Evolutionary conservation across 495 filamentous ascomycete species (phyloP).

Genomic region (Filosporella fistucella): DNA sequence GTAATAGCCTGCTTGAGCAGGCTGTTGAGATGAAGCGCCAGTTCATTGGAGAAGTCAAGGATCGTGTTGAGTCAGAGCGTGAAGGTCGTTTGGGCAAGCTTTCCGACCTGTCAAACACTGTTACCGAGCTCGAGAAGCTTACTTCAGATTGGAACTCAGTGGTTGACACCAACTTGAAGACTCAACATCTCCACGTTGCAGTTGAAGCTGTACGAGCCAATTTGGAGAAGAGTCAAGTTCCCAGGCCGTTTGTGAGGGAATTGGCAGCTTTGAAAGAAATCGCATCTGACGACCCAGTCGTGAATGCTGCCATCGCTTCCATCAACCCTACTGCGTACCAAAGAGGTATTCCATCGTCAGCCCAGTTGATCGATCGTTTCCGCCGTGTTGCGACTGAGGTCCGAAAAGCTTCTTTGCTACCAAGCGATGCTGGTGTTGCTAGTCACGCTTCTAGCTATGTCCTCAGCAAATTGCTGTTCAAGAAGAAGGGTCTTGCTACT

Average conservation of each 20-base stretch:
- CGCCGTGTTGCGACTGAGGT: slow-evolving; percentile 90
- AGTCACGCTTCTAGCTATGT: slow-evolving; percentile 85
- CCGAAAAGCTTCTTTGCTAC: slow-evolving; percentile 85
- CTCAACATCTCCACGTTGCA: slow-evolving; percentile 91
- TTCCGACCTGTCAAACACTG: slow-evolving; percentile 66
- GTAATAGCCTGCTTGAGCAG: slow-evolving; percentile 88
- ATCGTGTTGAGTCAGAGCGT: slow-evolving; percentile 84
- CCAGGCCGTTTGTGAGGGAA: slow-evolving; percentile 83
- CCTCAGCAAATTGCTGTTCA: slow-evolving; percentile 89
- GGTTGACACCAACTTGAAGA: slow-evolving; percentile 82
- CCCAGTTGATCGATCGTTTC: slow-evolving; percentile 92
- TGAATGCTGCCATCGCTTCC: slow-evolving; percentile 85
- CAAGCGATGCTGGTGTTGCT: slow-evolving; percentile 89
- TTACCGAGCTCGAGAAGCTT: slow-evolving; percentile 78
- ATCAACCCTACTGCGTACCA: slow-evolving; percentile 95
- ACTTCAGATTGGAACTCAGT: slow-evolving; percentile 82
- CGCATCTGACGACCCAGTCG: slow-evolving; percentile 72
- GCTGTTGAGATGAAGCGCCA: slow-evolving; percentile 80
- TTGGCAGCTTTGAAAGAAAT: slow-evolving; percentile 92
- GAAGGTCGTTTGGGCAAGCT: slow-evolving; percentile 82
- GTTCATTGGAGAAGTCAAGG: slow-evolving; percentile 72
- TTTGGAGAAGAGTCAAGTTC: slow-evolving; percentile 66
- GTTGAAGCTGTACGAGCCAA: slow-evolving; percentile 86
- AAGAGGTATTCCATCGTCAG: slow-evolving; percentile 74
- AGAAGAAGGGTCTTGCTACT: slow-evolving; percentile 78